Percentiles rank a stretch among this genome's conserved stretches.
These are phyloP conservation scores for Trichopus zeylanicus DNA, from an alignment of 116 monocot species.

Conservation along the genomic window DNA sequence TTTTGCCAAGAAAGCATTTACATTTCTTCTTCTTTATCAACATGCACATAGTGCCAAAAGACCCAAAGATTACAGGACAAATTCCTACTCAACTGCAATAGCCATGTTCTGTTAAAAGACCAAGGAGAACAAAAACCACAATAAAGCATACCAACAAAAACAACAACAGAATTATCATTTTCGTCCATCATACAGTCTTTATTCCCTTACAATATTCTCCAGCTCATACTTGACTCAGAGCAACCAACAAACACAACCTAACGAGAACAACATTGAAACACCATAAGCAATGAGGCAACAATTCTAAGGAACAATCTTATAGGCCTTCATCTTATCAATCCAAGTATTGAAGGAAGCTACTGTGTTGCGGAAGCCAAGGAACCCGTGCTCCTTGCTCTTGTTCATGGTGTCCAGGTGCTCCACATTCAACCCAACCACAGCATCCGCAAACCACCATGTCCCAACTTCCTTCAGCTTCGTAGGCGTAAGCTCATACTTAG, in stretches of 20 bases:
- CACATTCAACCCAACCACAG: constrained; percentile 17
- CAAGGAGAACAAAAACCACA: no score
- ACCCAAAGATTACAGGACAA: no score
- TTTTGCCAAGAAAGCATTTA: no score
- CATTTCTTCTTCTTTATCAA: no score
- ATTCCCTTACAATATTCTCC: no score
- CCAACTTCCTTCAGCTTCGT: constrained; percentile 61
- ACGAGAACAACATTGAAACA: background rate
- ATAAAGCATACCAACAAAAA: no score
- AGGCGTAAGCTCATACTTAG: constrained; percentile 45
- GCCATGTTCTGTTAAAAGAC: no score
- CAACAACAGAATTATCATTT: no score
- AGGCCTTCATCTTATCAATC: constrained; percentile 82
- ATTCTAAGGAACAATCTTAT: constrained; percentile 75
- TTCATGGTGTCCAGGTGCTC: constrained; percentile 73
- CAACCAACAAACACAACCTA: background rate
- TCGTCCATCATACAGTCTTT: no score
- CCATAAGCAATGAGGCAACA: background rate
- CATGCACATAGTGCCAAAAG: no score
- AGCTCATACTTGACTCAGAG: background rate
- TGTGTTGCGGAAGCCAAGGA: constrained; percentile 88
- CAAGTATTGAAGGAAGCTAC: constrained; percentile 51
- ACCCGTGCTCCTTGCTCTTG: constrained; percentile 99
- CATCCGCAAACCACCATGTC: constrained; percentile 60
- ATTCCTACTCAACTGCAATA: no score